These are phyloP conservation scores for Penicillium parvum DNA, from an alignment of 495 filamentous ascomycete species.

Conservation along the genomic window DNA sequence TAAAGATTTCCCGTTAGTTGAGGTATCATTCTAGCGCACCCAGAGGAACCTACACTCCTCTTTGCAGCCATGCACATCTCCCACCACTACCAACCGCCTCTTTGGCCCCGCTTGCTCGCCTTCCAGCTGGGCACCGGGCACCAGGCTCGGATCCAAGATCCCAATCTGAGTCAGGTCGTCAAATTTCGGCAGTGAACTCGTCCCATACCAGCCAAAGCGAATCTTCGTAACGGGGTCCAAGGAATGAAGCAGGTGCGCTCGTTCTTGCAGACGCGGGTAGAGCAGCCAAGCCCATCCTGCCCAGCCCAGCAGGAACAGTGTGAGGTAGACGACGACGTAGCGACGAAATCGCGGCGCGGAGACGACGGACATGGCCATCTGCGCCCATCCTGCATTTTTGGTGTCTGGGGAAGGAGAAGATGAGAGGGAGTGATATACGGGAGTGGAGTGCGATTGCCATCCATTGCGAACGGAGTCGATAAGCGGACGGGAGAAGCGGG, in stretches of 20 bases:
- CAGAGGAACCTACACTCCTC: slow-evolving; percentile 46
- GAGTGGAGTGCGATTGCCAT: slow-evolving; percentile 34
- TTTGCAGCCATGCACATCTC: slow-evolving; percentile 87
- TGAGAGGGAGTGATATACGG: slow-evolving; percentile 19
- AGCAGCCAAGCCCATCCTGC: slow-evolving; percentile 39
- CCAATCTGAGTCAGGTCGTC: slow-evolving; percentile 44
- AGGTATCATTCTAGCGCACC: background rate
- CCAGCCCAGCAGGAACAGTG: slow-evolving; percentile 33
- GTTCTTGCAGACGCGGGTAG: slow-evolving; percentile 39
- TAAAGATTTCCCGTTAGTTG: slow-evolving; percentile 16
- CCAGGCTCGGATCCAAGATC: slow-evolving; percentile 33
- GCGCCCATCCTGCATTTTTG: slow-evolving; percentile 23
- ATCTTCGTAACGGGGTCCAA: slow-evolving; percentile 35
- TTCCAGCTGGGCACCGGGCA: slow-evolving; percentile 22
- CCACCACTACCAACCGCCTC: slow-evolving; percentile 65
- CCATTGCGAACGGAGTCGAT: slow-evolving; percentile 45
- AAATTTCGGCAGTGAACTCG: slow-evolving; percentile 45
- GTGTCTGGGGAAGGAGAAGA: slow-evolving; percentile 15
- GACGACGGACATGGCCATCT: slow-evolving; percentile 31
- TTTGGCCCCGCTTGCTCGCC: slow-evolving; percentile 7
- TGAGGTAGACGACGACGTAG: slow-evolving; percentile 40
- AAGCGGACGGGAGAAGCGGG: slow-evolving; percentile 31
- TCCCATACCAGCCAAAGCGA: slow-evolving; percentile 39
- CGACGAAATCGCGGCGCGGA: slow-evolving; percentile 46
- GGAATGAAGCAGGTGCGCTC: slow-evolving; percentile 28